Base-by-base conservation (phyloP, 1,284 basidiomycete genomes). In the Inonotus obliquus region DNA sequence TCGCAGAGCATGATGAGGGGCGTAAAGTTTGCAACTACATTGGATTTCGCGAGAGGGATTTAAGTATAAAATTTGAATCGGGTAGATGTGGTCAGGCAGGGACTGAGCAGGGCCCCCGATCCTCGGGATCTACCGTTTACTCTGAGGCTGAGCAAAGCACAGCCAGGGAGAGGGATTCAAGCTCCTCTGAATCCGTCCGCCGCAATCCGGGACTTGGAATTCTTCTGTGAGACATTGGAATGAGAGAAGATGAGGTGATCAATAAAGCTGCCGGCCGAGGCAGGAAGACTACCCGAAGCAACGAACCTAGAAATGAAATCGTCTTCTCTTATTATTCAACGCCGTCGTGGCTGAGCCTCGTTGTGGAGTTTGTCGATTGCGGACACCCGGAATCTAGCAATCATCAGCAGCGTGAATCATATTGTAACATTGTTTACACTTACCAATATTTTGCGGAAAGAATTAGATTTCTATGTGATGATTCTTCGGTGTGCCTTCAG, bases 21-120 rank as follows among this genome's bases (percentile, higher is more conserved):
- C 45, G 32, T 39, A 53, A 57, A 63, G 56, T 51, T 57, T 62
- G 61, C 23, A 32, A 49, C 49, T 59, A 54, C 56, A 59, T 58
- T 45, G 21, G 58, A 60, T 54, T 25, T 29, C 14, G 38, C 17
- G 41, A 53, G 59, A 23, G 41, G 39, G 59, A 60, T 59, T 54
- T 60, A 54, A 45, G 52, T 60, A 59, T 37, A 54, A 54, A 54
- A 35, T 37, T 60, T 54, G 29, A 44, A 29, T 21, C 41, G 52
- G 38, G 27, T 27, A 19, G 25, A 41, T 23, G 37, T 32, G 27
- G 25, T 19, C 35, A 57, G 45, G 9, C 21, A n/a, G n/a, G n/a
- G n/a, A n/a, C n/a, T n/a, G n/a, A n/a, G n/a, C 54, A 55, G 48
- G 58, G 27, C 32, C 52, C 52, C 59, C 25, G 51, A 53, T 29